A percentile compares a stretch with the other conserved stretches of the same genome.
These are phyloP conservation scores for Alternaria infectoria DNA, from an alignment of 2,329 filamentous ascomycete species.

Conservation along the genomic window DNA sequence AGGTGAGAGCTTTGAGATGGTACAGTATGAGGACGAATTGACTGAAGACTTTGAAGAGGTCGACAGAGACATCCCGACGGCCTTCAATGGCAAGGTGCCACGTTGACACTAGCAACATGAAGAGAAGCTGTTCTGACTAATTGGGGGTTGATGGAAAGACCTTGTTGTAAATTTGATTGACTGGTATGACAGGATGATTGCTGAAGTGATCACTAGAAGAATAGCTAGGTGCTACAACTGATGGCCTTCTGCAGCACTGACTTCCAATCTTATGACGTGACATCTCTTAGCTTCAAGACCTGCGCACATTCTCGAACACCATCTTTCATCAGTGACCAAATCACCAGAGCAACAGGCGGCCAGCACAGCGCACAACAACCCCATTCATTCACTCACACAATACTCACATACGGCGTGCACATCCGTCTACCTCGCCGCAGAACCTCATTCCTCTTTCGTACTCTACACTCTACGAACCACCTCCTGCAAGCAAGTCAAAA, in stretches of 20 bases:
- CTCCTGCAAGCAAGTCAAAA: neutral
- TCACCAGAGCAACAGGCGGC: neutral
- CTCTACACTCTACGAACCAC: rapidly evolving
- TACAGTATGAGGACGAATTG: neutral
- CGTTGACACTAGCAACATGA: neutral
- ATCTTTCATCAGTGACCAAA: neutral
- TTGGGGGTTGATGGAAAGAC: neutral
- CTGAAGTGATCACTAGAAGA: neutral
- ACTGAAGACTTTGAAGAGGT: neutral
- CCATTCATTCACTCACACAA: neutral
- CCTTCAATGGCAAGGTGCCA: neutral
- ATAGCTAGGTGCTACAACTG: neutral
- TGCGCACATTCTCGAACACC: neutral
- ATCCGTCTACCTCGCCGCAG: neutral
- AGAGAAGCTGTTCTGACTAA: neutral
- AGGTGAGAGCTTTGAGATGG: neutral
- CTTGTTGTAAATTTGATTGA: neutral
- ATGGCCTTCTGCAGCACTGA: neutral
- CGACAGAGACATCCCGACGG: neutral
- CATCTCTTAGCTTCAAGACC: neutral
- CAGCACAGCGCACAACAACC: neutral
- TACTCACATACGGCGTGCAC: neutral
- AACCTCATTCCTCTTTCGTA: neutral
- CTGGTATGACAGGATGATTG: neutral
- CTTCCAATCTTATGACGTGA: neutral